Percentiles rank a stretch among this genome's conserved stretches.
These are phyloP conservation scores for Annulohypoxylon stygium DNA, from an alignment of 495 filamentous ascomycete species.

Conservation along the genomic window DNA sequence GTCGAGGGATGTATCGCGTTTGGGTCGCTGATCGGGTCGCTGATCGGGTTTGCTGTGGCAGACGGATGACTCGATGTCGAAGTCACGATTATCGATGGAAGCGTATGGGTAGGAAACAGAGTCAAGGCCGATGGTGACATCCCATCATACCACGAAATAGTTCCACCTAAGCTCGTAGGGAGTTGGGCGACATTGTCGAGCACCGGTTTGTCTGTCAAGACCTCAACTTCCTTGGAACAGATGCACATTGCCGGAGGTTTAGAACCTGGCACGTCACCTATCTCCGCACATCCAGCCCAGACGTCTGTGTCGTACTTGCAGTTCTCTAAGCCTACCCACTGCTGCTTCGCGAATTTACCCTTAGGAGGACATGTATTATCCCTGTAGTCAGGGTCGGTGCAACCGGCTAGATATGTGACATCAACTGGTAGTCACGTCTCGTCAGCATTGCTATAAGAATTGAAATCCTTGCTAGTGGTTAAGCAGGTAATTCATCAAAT, in stretches of 20 bases:
- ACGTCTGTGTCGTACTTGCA: conserved; percentile 42
- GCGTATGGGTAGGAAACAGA: background rate
- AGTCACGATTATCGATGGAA: background rate
- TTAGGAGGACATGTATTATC: conserved; percentile 48
- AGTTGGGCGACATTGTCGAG: conserved; percentile 46
- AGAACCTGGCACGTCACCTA: conserved; percentile 19
- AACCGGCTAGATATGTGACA: conserved; percentile 50
- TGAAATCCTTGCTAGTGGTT: background rate
- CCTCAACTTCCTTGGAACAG: conserved; percentile 37
- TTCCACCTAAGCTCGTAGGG: conserved; percentile 41
- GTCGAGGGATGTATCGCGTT: background rate
- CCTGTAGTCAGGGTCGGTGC: conserved; percentile 45
- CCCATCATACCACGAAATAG: conserved; percentile 47
- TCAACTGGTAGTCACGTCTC: conserved; percentile 23
- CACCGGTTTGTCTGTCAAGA: conserved; percentile 41
- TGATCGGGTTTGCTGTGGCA: background rate
- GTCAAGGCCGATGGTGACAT: conserved; percentile 23
- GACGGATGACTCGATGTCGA: background rate
- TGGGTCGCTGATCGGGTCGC: background rate
- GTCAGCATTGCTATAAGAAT: background rate
- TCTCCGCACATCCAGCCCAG: conserved; percentile 43
- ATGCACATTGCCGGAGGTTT: conserved; percentile 40
- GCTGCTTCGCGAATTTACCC: conserved; percentile 31
- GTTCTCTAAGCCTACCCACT: conserved; percentile 49
- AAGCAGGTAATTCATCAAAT: background rate